A percentile compares a stretch with the other conserved stretches of the same genome.
These are phyloP conservation scores for Fusarium transvaalense DNA, from an alignment of 2,329 filamentous ascomycete species.

Conservation along the genomic window DNA sequence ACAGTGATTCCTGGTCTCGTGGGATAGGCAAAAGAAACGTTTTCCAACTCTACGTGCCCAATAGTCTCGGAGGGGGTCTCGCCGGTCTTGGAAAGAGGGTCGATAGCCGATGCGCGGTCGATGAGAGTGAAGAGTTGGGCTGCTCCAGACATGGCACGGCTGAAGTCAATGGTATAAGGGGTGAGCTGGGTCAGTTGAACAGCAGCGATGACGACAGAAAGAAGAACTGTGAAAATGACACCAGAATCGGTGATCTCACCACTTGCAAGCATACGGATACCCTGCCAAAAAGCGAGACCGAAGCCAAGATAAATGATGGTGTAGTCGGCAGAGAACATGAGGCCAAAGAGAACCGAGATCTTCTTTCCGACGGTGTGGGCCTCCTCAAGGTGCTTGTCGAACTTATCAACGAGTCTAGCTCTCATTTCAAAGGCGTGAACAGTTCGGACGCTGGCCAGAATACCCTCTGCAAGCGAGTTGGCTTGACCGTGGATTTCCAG, in stretches of 20 bases:
- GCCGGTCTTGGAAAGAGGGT: constrained; percentile 53
- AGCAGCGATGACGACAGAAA: constrained; percentile 56
- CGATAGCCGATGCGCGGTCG: constrained; percentile 54
- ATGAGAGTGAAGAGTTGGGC: constrained; percentile 55
- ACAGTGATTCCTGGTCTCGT: constrained; percentile 58
- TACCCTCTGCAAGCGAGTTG: constrained; percentile 54
- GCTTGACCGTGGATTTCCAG: constrained; percentile 53
- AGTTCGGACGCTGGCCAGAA: constrained; percentile 55
- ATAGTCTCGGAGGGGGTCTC: constrained; percentile 47
- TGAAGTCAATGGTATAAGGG: constrained; percentile 56
- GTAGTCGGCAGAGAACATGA: constrained; percentile 57
- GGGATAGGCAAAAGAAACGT: constrained; percentile 61
- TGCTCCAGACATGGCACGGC: constrained; percentile 54
- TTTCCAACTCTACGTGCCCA: constrained; percentile 55
- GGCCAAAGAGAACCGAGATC: constrained; percentile 55
- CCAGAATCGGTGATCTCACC: constrained; percentile 56
- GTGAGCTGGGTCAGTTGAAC: constrained; percentile 54
- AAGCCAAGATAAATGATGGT: constrained; percentile 59
- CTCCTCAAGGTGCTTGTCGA: constrained; percentile 54
- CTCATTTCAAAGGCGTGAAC: constrained; percentile 60
- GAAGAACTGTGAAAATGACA: constrained; percentile 57
- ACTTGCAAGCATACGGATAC: constrained; percentile 53
- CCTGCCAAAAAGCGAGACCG: constrained; percentile 61
- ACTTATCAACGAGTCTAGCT: constrained; percentile 54
- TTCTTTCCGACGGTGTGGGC: constrained; percentile 55